Conservation (phyloP, 1,284 basidiomycete genomes). For the Fomitopsis betulina region DNA sequence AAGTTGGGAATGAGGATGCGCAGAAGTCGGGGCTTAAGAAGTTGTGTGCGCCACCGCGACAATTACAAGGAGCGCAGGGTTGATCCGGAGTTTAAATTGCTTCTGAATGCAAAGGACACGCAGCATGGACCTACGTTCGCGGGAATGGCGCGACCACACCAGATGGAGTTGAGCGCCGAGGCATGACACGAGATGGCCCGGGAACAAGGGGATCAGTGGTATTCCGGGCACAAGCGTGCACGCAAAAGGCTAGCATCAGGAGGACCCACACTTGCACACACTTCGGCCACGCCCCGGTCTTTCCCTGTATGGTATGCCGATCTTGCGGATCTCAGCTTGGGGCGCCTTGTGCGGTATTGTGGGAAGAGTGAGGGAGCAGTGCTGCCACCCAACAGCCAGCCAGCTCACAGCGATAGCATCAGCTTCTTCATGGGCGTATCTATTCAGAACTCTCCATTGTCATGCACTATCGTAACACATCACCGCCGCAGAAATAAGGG, state of each 20-base stretch:
- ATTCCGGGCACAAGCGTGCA: neutral
- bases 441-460: neutral
- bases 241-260: constrained; percentile 1
- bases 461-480: constrained; percentile 1
- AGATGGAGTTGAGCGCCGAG: neutral
- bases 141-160: constrained; percentile 1
- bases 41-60: neutral
- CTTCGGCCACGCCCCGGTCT: neutral
- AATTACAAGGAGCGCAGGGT: constrained; percentile 2
- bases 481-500: neutral
- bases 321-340: neutral
- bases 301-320: neutral
- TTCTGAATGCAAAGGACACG: neutral
- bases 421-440: neutral
- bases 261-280: constrained; percentile 8
- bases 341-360: neutral
- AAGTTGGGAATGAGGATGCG: neutral
- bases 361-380: neutral
- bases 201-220: constrained; percentile 1
- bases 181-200: constrained; percentile 1
- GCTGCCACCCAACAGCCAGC: neutral
- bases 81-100: constrained; percentile 7
- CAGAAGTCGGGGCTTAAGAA: neutral
- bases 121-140: constrained; percentile 12
- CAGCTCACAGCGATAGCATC: neutral